Evolutionary conservation across 2,329 filamentous ascomycete species (phyloP).

Genomic region (Neopestalotiopsis clavispora): DNA sequence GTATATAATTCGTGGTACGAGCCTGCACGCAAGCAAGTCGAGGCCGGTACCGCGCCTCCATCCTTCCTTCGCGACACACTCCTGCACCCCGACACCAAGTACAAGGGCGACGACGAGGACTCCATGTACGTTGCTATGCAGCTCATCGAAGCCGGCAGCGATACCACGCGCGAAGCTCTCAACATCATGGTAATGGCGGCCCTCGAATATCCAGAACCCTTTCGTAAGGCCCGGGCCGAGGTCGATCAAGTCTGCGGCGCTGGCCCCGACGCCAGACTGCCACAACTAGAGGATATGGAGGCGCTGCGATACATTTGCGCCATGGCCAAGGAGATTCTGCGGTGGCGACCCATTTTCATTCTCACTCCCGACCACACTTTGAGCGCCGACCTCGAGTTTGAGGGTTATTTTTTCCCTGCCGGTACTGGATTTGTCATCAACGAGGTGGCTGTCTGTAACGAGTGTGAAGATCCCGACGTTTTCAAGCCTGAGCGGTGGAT

Average conservation of each 20-base stretch:
- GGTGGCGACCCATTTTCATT: conserved; percentile 5
- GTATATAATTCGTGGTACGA: conserved; percentile 12
- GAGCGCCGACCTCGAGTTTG: conserved; percentile 2
- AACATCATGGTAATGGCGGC: conserved; percentile 14
- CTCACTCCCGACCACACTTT: not conserved
- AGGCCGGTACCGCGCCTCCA: conserved; percentile 1
- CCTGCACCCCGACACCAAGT: conserved; percentile 12
- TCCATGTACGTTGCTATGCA: conserved; percentile 12
- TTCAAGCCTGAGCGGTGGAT: conserved; percentile 4
- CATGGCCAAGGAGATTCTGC: conserved; percentile 1
- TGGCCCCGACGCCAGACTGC: conserved; percentile 3
- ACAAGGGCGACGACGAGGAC: conserved; percentile 6
- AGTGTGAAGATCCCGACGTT: not conserved
- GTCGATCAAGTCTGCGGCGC: conserved; percentile 5
- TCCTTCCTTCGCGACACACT: conserved; percentile 11
- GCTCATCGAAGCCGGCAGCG: conserved; percentile 13
- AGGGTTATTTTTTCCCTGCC: not conserved
- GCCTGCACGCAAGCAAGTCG: conserved; percentile 10
- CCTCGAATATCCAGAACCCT: conserved; percentile 2
- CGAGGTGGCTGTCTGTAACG: not conserved
- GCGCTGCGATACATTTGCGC: conserved; percentile 4
- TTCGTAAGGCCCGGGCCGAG: not conserved
- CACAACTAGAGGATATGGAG: conserved; percentile 1
- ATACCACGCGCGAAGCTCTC: conserved; percentile 9
- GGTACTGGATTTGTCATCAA: conserved; percentile 3